These are phyloP conservation scores for Magnaporthales sp. DNA, from an alignment of 2,329 filamentous ascomycete genomes.

Conservation along the genomic window DNA sequence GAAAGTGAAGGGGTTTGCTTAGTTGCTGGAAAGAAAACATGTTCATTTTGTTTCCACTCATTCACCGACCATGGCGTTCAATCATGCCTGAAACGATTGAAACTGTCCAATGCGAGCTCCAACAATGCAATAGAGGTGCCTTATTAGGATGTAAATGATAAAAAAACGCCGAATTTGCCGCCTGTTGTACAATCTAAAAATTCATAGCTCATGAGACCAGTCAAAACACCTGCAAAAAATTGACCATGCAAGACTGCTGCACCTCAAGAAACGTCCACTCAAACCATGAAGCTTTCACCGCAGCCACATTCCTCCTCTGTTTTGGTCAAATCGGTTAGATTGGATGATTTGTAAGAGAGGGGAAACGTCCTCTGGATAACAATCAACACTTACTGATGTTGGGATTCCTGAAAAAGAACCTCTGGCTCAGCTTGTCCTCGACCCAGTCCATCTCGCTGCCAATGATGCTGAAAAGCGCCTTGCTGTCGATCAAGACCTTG, in stretches of 20 bases:
- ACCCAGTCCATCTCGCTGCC: conserved; percentile 99
- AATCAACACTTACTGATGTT: conserved; percentile 77
- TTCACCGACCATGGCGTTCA: too few species aligned
- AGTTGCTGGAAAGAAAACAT: neutral
- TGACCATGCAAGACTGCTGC: neutral
- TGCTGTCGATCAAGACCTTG: conserved; percentile 92
- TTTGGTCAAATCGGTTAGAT: conserved; percentile 20
- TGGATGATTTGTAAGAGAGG: neutral
- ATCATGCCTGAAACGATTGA: neutral
- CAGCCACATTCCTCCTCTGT: conserved; percentile 93
- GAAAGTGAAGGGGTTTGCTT: too few species aligned
- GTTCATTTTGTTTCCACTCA: neutral
- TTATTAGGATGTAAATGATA: neutral
- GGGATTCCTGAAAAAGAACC: conserved; percentile 92
- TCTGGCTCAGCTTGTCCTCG: conserved; percentile 85
- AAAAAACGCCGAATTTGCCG: neutral
- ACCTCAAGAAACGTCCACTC: conserved; percentile 9
- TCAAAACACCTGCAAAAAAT: neutral
- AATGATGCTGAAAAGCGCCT: conserved; percentile 95
- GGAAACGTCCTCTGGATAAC: neutral
- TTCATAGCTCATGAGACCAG: neutral
- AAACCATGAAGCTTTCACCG: conserved; percentile 92
- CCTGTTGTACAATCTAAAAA: neutral
- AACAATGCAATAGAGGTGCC: neutral
- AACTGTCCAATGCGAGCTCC: neutral